These are phyloP conservation scores for Vaccinium myrtillus DNA, from an alignment of 148 eudicot species.

Conservation along the genomic window DNA sequence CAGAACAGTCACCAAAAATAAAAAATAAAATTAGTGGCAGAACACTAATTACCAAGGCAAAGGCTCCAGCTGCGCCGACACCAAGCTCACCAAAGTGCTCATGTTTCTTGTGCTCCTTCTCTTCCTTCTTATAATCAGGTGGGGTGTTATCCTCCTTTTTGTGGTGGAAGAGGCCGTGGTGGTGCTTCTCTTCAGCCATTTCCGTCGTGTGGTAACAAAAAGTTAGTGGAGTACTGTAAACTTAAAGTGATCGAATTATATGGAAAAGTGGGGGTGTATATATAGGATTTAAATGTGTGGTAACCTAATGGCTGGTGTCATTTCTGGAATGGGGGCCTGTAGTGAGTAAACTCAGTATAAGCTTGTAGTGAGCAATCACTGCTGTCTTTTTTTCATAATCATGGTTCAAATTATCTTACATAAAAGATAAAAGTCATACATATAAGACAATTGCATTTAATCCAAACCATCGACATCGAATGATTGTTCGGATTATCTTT, in stretches of 20 bases:
- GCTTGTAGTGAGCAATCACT: no score
- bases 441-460: no score
- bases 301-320: not conserved
- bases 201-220: not conserved
- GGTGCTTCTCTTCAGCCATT: constrained; percentile 1
- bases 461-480: no score
- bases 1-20: no score
- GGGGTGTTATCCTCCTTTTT: not conserved
- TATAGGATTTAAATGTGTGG: not conserved
- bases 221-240: no score
- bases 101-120: not conserved
- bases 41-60: not conserved
- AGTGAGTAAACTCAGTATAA: no score
- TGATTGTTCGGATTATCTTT: no score
- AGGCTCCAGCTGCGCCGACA: not conserved
- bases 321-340: not conserved
- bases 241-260: not conserved
- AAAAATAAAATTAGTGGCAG: not conserved
- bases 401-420: no score
- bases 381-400: no score
- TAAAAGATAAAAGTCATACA: no score
- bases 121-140: not conserved
- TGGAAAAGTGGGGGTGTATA: not conserved
- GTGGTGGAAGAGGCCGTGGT: not conserved
- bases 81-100: not conserved